These are phyloP conservation scores for Prunus padus DNA, from an alignment of 306 rosid genomes.

Conservation along the genomic window DNA sequence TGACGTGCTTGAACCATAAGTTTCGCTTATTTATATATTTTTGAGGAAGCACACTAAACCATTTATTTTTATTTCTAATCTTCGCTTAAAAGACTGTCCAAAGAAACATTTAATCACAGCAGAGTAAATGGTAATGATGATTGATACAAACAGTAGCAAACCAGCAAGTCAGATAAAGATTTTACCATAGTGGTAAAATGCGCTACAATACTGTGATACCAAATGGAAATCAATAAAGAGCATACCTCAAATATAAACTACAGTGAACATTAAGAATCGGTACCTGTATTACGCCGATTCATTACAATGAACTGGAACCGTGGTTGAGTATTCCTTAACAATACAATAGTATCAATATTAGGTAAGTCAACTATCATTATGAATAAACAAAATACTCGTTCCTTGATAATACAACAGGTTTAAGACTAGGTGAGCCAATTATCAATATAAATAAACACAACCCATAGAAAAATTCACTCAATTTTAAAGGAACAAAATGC, in stretches of 20 bases:
- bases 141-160: neutral
- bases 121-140: neutral
- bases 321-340: conserved; percentile 71
- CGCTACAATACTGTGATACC: neutral
- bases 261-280: conserved; percentile 4
- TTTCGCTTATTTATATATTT: neutral
- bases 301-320: conserved; percentile 93
- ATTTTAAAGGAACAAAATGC: neutral
- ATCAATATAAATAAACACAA: neutral
- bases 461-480: neutral
- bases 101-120: neutral
- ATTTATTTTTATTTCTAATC: neutral
- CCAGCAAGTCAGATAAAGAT: neutral
- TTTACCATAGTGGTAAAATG: neutral
- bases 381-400: conserved; percentile 12
- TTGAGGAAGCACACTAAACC: neutral
- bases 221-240: neutral
- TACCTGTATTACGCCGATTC: conserved; percentile 93
- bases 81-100: neutral
- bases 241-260: neutral
- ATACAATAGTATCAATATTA: conserved; percentile 11
- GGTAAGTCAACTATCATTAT: neutral
- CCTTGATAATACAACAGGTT: conserved; percentile 38
- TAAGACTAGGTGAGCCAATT: conserved; percentile 4
- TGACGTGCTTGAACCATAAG: neutral